phyloP scores from a whole-genome alignment of 768 basidiomycete species.

The Agrocybe chaxingu region DNA sequence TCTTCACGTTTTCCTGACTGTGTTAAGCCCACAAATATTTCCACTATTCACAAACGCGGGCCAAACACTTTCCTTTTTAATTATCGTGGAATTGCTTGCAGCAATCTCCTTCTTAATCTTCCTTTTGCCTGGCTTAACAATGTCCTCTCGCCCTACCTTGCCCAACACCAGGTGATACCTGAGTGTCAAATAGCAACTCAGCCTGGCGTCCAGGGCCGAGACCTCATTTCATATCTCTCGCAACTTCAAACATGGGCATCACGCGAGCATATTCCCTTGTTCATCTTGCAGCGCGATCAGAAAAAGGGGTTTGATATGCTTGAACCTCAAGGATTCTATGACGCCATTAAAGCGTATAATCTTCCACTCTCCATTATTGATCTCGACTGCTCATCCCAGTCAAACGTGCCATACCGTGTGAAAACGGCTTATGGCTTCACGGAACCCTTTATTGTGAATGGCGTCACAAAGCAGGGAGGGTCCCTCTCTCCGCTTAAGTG shows the following conservation, averaged over 20 bases:
- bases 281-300: constrained; percentile 20
- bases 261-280: constrained; percentile 12
- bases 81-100: constrained; percentile 22
- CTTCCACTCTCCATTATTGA: constrained; percentile 20
- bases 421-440: constrained; percentile 25
- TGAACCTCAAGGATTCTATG: constrained; percentile 26
- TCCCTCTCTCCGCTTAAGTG: constrained; percentile 9
- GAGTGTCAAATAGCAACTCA: constrained; percentile 15
- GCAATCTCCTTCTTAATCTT: constrained; percentile 21
- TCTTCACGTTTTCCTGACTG: constrained; percentile 21
- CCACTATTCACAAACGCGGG: constrained; percentile 26
- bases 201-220: constrained; percentile 13
- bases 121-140: constrained; percentile 27
- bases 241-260: constrained; percentile 18
- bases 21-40: constrained; percentile 21
- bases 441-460: constrained; percentile 15
- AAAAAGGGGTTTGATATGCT: constrained; percentile 27
- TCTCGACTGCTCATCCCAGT: constrained; percentile 23
- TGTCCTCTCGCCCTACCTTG: constrained; percentile 17
- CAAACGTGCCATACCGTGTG: constrained; percentile 11
- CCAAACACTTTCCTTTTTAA: constrained; percentile 21
- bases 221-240: constrained; percentile 20
- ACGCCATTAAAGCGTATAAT: constrained; percentile 24
- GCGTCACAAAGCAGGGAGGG: constrained; percentile 26
- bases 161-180: not conserved